Base-by-base conservation (phyloP, 176 grass and related monocot species). In the Oryza meridionalis region DNA sequence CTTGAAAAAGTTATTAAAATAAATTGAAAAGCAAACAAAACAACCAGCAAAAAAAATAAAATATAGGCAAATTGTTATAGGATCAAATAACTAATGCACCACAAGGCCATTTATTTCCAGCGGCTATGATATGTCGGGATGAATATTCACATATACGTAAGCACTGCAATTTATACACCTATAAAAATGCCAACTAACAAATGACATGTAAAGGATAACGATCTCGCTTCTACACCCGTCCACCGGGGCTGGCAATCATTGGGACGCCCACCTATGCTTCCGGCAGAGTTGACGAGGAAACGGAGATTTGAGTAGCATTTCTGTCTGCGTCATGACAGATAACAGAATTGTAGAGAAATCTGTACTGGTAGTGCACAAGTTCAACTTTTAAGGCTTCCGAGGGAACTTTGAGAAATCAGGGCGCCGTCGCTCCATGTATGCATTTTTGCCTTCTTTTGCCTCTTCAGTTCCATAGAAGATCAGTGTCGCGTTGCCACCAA, bases 401-500 rank as follows among this genome's bases (percentile, higher is more conserved):
- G 96, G 89, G 75, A 98, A 98, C 87, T 94, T 98, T 9, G 87
- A 90, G 89, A 98, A 98, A 72, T 98, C 91, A 42, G 91, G 93
- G 6, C 87, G 87, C 22, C 93, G 86, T 5, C 81, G 88, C 68
- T 98, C 87, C 83, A 95, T 81, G 51, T 95, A 98, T 6, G 96
- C 93, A 22, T 68, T 90, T 67, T 93, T 95, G 27, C 91, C 96
- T 92, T 98, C 96, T 76, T 84, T 92, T 65, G 93, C 96, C 88
- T 95, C 96, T 27, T 95, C 87, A 0, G 91, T 90, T 25, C 96
- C 93, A 44, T 93, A 95, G 82, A 98, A 98, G 58, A 98, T 88
- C 22, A 98, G 89, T 5, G 93, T 98, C 31, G 87, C 91, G 65
- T 95, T 98, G 8, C 96, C 96, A 33, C 85, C 96, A 11, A 98